Conservation (phyloP, 2,329 filamentous ascomycete species). For the Colletotrichum incanum region DNA sequence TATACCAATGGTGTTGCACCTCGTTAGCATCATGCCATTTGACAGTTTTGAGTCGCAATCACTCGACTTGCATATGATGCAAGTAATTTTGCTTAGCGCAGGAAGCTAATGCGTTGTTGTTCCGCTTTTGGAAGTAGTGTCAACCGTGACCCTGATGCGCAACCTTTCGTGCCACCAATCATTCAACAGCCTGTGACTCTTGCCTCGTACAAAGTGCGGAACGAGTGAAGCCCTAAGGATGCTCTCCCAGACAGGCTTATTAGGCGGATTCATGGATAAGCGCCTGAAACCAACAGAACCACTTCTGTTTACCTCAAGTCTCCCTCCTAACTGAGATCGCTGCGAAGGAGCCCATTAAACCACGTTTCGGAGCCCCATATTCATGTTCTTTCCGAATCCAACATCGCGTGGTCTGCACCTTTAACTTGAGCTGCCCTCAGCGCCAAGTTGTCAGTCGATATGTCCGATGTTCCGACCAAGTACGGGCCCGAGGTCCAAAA, state of each 20-base stretch:
- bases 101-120: background rate
- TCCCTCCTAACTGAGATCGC: background rate
- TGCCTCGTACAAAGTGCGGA: background rate
- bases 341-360: background rate
- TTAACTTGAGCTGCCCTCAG: background rate
- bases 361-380: background rate
- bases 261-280: background rate
- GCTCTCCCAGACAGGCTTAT: no score
- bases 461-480: background rate
- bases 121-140: constrained; percentile 14
- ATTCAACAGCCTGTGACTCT: background rate
- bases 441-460: background rate
- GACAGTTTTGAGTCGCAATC: no score
- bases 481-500: constrained; percentile 36
- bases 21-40: no score
- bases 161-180: background rate
- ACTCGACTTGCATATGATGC: no score
- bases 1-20: no score
- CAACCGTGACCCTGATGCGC: background rate
- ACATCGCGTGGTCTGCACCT: background rate
- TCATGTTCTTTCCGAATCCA: background rate
- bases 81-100: background rate
- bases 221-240: background rate
- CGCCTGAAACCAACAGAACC: background rate
- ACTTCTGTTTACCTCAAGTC: background rate